These are phyloP conservation scores for Dictyostelium brefeldianum DNA, from an alignment of 78 protist genomes.

Conservation along the genomic window DNA sequence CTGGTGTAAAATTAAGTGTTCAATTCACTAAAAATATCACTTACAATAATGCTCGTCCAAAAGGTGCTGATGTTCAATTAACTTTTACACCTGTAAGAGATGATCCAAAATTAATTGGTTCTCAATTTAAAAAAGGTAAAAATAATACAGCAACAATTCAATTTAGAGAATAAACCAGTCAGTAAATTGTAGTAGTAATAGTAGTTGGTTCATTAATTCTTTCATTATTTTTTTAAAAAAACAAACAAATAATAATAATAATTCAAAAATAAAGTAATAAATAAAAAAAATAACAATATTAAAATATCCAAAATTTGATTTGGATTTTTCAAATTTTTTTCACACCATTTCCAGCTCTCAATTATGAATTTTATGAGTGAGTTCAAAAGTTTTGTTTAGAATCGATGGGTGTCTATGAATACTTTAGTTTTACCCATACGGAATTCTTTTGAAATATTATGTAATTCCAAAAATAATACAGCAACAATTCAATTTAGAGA, in stretches of 20 bases:
- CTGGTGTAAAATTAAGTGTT: conserved; percentile 45
- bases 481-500: conserved; percentile 37
- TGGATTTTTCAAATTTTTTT: too few species aligned
- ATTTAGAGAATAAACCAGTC: conserved; percentile 26
- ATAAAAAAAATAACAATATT: too few species aligned
- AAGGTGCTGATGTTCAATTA: conserved; percentile 34
- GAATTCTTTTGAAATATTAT: conserved; percentile 56
- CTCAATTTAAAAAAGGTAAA: conserved; percentile 43
- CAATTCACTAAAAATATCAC: conserved; percentile 49
- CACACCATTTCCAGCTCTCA: conserved; percentile 82
- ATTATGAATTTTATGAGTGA: conserved; percentile 68
- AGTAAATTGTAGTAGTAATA: background rate
- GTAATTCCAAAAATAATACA: conserved; percentile 1
- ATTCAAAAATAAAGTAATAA: too few species aligned
- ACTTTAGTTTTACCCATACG: conserved; percentile 93
- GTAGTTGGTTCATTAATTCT: too few species aligned
- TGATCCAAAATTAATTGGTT: conserved; percentile 70
- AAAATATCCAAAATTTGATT: too few species aligned
- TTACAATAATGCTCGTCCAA: conserved; percentile 75
- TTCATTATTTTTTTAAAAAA: too few species aligned
- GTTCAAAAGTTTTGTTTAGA: conserved; percentile 18
- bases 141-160: conserved; percentile 18
- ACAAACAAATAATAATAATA: too few species aligned
- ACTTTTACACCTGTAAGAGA: conserved; percentile 9
- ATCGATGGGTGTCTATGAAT: conserved; percentile 82